These are phyloP conservation scores for Tolypocladium sp. DNA, from an alignment of 2,329 filamentous ascomycete genomes.

Conservation along the genomic window DNA sequence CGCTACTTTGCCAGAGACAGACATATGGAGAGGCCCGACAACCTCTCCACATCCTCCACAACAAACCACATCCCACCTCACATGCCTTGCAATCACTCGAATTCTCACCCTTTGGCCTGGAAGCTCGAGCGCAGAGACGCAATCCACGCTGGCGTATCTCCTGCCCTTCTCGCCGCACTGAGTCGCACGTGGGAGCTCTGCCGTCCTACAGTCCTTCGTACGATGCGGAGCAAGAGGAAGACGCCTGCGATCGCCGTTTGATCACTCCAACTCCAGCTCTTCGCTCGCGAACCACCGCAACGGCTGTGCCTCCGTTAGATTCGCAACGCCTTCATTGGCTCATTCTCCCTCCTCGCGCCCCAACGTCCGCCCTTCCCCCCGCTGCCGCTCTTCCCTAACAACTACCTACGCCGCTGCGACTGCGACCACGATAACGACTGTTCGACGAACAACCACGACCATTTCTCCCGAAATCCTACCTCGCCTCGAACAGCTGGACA, in stretches of 20 bases:
- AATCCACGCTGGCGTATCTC: background rate
- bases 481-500: background rate
- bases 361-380: background rate
- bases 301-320: background rate
- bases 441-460: background rate
- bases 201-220: background rate
- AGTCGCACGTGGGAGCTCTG: background rate
- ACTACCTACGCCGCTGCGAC: background rate
- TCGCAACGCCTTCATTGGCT: background rate
- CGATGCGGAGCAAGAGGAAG: background rate
- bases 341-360: background rate
- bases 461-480: background rate
- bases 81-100: background rate
- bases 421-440: background rate
- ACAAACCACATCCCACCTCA: background rate
- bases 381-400: background rate
- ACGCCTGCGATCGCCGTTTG: background rate
- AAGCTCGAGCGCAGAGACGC: background rate
- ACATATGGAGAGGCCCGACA: background rate
- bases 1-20: background rate
- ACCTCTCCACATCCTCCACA: background rate
- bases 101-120: background rate
- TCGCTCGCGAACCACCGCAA: background rate
- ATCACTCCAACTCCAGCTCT: background rate
- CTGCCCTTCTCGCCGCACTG: background rate